Conservation (phyloP, 1,284 basidiomycete species). For the Microbotryum intermedium region DNA sequence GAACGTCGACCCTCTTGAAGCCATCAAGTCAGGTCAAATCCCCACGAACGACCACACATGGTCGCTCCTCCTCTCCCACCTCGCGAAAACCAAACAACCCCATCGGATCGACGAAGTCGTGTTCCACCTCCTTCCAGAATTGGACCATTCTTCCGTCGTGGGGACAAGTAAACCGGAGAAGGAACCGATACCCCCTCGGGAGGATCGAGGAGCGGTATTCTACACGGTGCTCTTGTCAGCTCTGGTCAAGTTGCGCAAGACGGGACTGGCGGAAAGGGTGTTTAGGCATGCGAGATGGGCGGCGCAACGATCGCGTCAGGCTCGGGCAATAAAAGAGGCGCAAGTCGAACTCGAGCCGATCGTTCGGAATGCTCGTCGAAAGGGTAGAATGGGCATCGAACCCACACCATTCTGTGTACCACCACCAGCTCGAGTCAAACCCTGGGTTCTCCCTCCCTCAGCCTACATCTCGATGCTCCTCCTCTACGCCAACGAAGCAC, state of each 20-base stretch:
- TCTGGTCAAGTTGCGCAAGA: conserved; percentile 50
- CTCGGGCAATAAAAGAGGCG: conserved; percentile 49
- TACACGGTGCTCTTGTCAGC: conserved; percentile 54
- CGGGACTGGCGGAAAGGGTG: conserved; percentile 54
- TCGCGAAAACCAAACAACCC: background rate
- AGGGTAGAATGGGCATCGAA: background rate
- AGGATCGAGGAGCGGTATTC: conserved; percentile 9
- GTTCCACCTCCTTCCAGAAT: conserved; percentile 23
- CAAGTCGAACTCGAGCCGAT: conserved; percentile 44
- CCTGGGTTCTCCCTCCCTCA: conserved; percentile 55
- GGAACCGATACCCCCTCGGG: background rate
- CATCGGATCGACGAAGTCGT: conserved; percentile 15
- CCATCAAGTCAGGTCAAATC: background rate
- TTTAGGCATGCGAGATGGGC: conserved; percentile 27
- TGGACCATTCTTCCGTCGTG: conserved; percentile 3
- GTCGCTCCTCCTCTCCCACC: conserved; percentile 5
- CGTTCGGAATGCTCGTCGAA: conserved; percentile 15
- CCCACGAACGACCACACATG: conserved; percentile 1
- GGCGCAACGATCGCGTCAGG: conserved; percentile 48
- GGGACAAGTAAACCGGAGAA: background rate
- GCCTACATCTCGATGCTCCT: conserved; percentile 64
- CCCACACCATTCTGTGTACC: background rate
- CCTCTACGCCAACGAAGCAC: conserved; percentile 45
- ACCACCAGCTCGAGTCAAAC: conserved; percentile 35
- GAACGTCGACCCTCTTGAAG: background rate